Evolutionary conservation across 164 flowering plant species (phyloP).

Genomic region (Vitis rupestris): DNA sequence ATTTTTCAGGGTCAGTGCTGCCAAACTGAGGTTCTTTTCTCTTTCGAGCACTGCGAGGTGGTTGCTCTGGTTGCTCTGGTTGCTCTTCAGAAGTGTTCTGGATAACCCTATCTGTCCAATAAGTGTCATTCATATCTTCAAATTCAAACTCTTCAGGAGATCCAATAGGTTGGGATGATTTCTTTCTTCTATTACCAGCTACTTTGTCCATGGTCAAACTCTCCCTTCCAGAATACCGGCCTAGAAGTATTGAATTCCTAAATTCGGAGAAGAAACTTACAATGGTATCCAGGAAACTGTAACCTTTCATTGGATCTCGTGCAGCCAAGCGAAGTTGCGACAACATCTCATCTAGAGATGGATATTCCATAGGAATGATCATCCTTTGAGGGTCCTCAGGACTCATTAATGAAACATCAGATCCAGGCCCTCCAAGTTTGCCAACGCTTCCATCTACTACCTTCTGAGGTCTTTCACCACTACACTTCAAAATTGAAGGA

Average conservation of each 20-base stretch:
- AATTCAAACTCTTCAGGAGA: constrained; percentile 44
- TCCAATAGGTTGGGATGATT: constrained; percentile 17
- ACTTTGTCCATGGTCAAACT: constrained; percentile 18
- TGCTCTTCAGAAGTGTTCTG: constrained; percentile 50
- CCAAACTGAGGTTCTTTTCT: constrained; percentile 26
- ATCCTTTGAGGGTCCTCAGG: constrained; percentile 19
- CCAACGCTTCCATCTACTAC: constrained; percentile 12
- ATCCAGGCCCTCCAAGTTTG: constrained; percentile 19
- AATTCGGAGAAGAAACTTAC: constrained; percentile 55
- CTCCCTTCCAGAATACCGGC: constrained; percentile 15
- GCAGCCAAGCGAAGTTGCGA: constrained; percentile 58
- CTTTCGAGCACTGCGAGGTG: neutral
- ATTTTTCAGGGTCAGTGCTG: constrained; percentile 16
- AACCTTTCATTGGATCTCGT: constrained; percentile 43
- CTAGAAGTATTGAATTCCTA: constrained; percentile 38
- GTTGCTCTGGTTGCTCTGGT: constrained; percentile 3
- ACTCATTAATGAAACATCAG: constrained; percentile 20
- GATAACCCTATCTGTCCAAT: constrained; percentile 62
- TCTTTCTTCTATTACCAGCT: constrained; percentile 38
- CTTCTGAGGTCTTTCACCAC: constrained; percentile 25
- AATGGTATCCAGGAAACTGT: constrained; percentile 27
- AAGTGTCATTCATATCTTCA: constrained; percentile 55
- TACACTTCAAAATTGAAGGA: constrained; percentile 32
- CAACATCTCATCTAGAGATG: constrained; percentile 50
- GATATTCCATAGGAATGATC: constrained; percentile 26